Evolutionary conservation across 805 yeast species (phyloP), one percentile per base, ranked within the genome.

Genomic region (Hemisphaericaspora nanyangensis): DNA sequence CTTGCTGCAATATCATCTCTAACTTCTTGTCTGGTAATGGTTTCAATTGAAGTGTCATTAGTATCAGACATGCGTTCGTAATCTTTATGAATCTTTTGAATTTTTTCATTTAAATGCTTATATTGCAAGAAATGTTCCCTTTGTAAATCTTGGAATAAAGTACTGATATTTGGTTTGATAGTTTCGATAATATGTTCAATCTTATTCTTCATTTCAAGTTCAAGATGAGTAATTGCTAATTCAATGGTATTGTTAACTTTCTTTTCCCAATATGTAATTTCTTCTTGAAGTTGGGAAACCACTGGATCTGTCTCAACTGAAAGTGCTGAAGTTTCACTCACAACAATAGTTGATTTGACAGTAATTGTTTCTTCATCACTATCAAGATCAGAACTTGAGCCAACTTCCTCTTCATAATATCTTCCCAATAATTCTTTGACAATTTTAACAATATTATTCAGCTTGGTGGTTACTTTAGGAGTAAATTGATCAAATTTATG

Each of bases 161-260:
- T 48, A 4, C 63, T 54, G 8, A 66, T 45, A 6, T 43, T 39
- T 10, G 53, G 51, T 34, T 56, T 56, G 22, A 65, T 47, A 1
- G 32, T 29, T 3, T 55, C 65, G 39, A 63, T 51, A 5, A 49
- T 47, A 1, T 24, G 27, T 12, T 57, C 51, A 13, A 65, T 42
- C 7, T 44, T 43, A 0, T 65, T 64, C 18, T 49, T 46, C 50
- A 65, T 61, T 24, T 65, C 72, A 17, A 36, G 33, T 13, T 54
- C 58, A 31, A 69, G 55, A 38, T 56, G 64, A 7, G 47, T 42
- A n/a, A 43, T 31, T 0, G 73, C 70, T 43, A 67, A 52, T 17
- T 55, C 51, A 31, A 66, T 46, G 6, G 71, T 59, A 31, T 56
- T 61, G 38, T 57, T 49, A 17, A 68, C 61, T 42, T 61, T 63